Evolutionary conservation across 306 rosid species (phyloP).

Genomic region (Trichosanthes truncata): DNA sequence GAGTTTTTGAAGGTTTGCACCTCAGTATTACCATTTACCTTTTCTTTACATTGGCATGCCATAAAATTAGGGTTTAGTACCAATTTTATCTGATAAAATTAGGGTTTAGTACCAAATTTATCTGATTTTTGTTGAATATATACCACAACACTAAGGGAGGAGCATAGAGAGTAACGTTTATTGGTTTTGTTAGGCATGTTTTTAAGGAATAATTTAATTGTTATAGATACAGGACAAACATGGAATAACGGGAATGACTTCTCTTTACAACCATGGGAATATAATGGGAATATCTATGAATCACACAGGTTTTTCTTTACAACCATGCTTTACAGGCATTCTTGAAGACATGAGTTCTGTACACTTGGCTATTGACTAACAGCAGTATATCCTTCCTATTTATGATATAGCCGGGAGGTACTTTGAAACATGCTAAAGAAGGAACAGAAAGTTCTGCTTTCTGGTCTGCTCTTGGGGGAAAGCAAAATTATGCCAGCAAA

Average conservation of each 20-base stretch:
- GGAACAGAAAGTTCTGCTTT: constrained; percentile 94
- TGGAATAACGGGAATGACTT: neutral
- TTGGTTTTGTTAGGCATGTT: neutral
- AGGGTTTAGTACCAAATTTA: neutral
- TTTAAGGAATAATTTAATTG: neutral
- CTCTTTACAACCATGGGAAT: neutral
- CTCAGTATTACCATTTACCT: neutral
- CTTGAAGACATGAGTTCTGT: neutral
- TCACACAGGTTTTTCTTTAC: neutral
- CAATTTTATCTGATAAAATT: too few species aligned
- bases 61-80: neutral
- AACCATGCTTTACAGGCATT: neutral
- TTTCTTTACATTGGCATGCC: neutral
- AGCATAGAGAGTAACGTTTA: neutral
- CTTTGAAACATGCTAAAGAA: constrained; percentile 86
- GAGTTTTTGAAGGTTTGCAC: constrained; percentile 70
- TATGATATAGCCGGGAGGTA: constrained; percentile 69
- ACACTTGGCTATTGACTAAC: neutral
- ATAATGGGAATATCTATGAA: neutral
- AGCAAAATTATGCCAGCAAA: constrained; percentile 69
- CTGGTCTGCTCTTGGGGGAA: constrained; percentile 94
- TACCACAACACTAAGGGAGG: neutral
- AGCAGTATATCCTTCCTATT: constrained; percentile 11
- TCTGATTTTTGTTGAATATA: neutral
- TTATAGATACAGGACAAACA: neutral